Conservation (phyloP, 2,329 filamentous ascomycete genomes). For the Aspergillus sclerotialis region DNA sequence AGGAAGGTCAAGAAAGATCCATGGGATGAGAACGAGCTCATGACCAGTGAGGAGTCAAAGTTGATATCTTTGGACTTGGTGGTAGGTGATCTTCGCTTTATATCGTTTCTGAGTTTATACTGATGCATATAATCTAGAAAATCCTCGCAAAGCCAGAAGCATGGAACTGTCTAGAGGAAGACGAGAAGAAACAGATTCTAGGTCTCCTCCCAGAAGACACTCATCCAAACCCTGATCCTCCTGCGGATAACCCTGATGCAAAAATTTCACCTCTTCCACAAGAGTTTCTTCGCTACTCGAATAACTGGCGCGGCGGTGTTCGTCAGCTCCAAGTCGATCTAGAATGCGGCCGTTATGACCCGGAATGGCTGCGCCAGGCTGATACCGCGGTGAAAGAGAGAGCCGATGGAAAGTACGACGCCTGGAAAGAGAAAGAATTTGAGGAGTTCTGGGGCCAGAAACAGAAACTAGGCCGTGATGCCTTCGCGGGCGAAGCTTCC, state of each 20-base stretch:
- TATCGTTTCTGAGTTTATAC: no score
- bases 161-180: constrained; percentile 36
- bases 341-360: constrained; percentile 48
- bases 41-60: constrained; percentile 32
- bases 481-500: constrained; percentile 36
- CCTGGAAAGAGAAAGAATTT: constrained; percentile 47
- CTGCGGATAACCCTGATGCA: constrained; percentile 19
- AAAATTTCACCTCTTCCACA: constrained; percentile 34
- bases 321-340: constrained; percentile 52
- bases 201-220: constrained; percentile 35
- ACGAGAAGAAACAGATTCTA: constrained; percentile 35
- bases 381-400: constrained; percentile 46
- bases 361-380: constrained; percentile 51
- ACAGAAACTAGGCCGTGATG: constrained; percentile 27
- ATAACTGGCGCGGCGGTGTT: constrained; percentile 47
- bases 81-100: constrained; percentile 17
- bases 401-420: constrained; percentile 49
- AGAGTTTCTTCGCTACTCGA: constrained; percentile 37
- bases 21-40: constrained; percentile 32
- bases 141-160: constrained; percentile 33
- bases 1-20: constrained; percentile 26
- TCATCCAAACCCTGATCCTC: constrained; percentile 24
- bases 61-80: constrained; percentile 32
- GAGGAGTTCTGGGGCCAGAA: constrained; percentile 55
- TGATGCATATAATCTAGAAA: no score